Evolutionary conservation across 1,284 basidiomycete species (phyloP).

Genomic region (Cutaneotrichosporon curvatum): DNA sequence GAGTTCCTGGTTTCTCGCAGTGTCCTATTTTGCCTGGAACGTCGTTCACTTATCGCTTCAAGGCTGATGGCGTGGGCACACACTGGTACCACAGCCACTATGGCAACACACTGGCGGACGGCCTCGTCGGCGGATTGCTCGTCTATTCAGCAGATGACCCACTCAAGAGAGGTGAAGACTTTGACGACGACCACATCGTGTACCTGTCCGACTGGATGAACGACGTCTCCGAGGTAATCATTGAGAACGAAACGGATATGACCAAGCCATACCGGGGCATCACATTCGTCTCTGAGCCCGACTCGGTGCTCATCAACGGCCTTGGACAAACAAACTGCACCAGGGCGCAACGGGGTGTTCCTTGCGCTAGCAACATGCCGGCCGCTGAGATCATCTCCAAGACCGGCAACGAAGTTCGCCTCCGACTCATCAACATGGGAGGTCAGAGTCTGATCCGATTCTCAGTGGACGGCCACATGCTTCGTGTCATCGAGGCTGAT

Average conservation of each 20-base stretch:
- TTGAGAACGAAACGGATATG: slow-evolving; percentile 4
- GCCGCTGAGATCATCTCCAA: not conserved
- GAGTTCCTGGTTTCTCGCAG: slow-evolving; percentile 34
- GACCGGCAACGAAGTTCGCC: slow-evolving; percentile 11
- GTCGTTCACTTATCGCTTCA: slow-evolving; percentile 50
- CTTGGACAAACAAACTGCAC: slow-evolving; percentile 10
- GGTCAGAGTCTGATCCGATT: slow-evolving; percentile 16
- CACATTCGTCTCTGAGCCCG: slow-evolving; percentile 8
- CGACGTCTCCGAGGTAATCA: slow-evolving; percentile 21
- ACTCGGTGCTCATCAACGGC: slow-evolving; percentile 28
- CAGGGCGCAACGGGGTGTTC: not conserved
- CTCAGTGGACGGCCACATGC: slow-evolving; percentile 25
- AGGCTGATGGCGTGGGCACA: slow-evolving; percentile 15
- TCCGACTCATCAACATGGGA: slow-evolving; percentile 21
- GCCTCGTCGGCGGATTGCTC: slow-evolving; percentile 26
- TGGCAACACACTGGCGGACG: slow-evolving; percentile 30
- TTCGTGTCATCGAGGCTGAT: slow-evolving; percentile 31
- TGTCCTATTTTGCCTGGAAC: slow-evolving; percentile 52
- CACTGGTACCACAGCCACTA: slow-evolving; percentile 37
- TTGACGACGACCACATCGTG: slow-evolving; percentile 27
- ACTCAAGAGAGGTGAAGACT: slow-evolving; percentile 19
- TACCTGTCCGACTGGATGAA: slow-evolving; percentile 26
- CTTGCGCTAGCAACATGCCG: not conserved
- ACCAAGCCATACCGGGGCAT: slow-evolving; percentile 1
- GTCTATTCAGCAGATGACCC: slow-evolving; percentile 26